phyloP scores from a whole-genome alignment of 176 grass and related monocot species.

The Oryza australiensis region DNA sequence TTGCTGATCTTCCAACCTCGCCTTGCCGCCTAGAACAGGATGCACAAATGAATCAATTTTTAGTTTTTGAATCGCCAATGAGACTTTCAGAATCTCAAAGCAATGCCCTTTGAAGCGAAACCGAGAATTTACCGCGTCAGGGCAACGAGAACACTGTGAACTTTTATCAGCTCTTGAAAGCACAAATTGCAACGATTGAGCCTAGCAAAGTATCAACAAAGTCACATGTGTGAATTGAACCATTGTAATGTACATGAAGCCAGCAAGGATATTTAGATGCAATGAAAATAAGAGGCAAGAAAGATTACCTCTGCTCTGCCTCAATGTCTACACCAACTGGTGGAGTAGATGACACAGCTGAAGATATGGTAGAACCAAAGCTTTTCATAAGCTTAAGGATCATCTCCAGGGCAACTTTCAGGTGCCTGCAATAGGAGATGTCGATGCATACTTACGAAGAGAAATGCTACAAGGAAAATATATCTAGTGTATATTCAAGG shows the following conservation, averaged over 20 bases:
- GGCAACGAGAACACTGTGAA: conserved; percentile 36
- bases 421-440: conserved; percentile 42
- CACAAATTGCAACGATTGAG: conserved; percentile 61
- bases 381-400: conserved; percentile 52
- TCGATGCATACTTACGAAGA: background rate
- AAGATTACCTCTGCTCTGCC: conserved; percentile 56
- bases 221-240: conserved; percentile 24
- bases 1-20: conserved; percentile 56
- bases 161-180: conserved; percentile 58
- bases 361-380: conserved; percentile 61
- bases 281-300: conserved; percentile 15
- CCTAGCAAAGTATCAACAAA: conserved; percentile 35
- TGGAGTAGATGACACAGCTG: conserved; percentile 48
- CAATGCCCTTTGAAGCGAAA: background rate
- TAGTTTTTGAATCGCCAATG: background rate
- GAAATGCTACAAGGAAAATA: background rate
- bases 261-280: background rate
- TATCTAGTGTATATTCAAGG: conserved; percentile 1
- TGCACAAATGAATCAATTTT: conserved; percentile 23
- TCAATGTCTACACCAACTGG: conserved; percentile 61
- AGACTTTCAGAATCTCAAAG: background rate
- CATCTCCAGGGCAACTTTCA: conserved; percentile 59
- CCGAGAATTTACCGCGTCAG: conserved; percentile 47
- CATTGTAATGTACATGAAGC: conserved; percentile 17
- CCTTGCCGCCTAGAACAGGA: conserved; percentile 44